Conservation (phyloP, 2,329 filamentous ascomycete species). For the Verticillium klebahnii region DNA sequence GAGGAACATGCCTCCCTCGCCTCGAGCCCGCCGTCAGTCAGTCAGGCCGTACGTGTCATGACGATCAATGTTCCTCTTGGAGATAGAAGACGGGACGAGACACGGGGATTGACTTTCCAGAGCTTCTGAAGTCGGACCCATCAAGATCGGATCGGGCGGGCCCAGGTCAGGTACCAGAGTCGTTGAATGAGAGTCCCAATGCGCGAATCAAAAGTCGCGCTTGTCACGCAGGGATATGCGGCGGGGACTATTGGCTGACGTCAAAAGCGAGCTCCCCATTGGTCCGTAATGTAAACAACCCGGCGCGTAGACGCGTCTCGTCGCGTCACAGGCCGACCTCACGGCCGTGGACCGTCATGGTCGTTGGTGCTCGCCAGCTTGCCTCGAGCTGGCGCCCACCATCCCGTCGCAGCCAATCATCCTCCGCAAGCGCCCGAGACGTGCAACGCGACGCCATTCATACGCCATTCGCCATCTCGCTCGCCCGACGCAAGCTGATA, state of each 20-base stretch:
- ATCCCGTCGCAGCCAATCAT: background rate
- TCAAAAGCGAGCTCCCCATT: background rate
- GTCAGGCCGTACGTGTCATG: background rate
- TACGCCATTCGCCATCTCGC: background rate
- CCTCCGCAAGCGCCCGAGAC: background rate
- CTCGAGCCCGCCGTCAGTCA: background rate
- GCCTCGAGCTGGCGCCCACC: background rate
- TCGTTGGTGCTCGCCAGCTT: background rate
- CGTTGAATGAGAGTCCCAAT: background rate
- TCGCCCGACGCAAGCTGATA: background rate
- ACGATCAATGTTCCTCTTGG: background rate
- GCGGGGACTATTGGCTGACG: background rate
- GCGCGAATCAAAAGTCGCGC: background rate
- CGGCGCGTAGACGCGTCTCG: constrained; percentile 2
- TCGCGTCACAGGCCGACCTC: background rate
- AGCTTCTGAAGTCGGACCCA: no score
- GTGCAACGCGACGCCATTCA: background rate
- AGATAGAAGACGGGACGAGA: background rate
- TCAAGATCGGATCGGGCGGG: no score
- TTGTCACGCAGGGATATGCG: background rate
- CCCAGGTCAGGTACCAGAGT: background rate
- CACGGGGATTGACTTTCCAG: background rate
- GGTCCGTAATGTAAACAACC: constrained; percentile 1
- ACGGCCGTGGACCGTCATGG: background rate
- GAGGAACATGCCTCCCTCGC: background rate